Percentiles rank a stretch among this genome's conserved stretches.
phyloP scores from a whole-genome alignment of 1,284 basidiomycete species.

The Termitomyces sp. region DNA sequence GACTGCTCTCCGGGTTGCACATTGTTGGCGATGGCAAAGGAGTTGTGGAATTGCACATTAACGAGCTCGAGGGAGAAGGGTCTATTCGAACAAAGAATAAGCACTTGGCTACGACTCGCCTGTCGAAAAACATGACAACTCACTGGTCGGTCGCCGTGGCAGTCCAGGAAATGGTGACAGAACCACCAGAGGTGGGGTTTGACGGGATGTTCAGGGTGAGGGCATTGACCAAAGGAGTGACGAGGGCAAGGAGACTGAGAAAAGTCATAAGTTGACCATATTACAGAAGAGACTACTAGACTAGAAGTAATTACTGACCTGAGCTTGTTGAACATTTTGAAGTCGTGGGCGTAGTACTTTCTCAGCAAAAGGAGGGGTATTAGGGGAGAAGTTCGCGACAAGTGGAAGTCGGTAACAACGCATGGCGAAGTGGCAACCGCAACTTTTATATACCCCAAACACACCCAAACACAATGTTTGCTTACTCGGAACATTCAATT shows the following conservation, averaged over 20 bases:
- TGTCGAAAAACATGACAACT: conserved; percentile 8
- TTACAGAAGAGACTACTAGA: too few species aligned
- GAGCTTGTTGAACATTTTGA: conserved; percentile 31
- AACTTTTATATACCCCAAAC: conserved; percentile 17
- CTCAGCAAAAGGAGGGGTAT: conserved; percentile 7
- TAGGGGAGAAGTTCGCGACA: conserved; percentile 8
- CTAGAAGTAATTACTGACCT: conserved; percentile 20
- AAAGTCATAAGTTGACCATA: not conserved
- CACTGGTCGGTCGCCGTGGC: conserved; percentile 35
- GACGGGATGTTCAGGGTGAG: conserved; percentile 37
- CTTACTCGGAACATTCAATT: conserved; percentile 4
- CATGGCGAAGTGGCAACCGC: not conserved
- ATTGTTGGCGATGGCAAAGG: conserved; percentile 57
- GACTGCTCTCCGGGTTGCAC: conserved; percentile 32
- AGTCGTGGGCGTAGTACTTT: conserved; percentile 7
- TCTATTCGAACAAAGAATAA: conserved; percentile 10
- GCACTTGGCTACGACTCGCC: not conserved
- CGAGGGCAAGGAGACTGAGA: conserved; percentile 40
- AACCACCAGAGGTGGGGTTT: conserved; percentile 29
- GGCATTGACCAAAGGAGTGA: conserved; percentile 45
- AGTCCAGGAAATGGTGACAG: conserved; percentile 45
- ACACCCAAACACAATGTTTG: conserved; percentile 10
- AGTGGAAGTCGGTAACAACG: conserved; percentile 6
- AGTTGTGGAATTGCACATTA: conserved; percentile 48
- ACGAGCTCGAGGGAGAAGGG: conserved; percentile 35